These are phyloP conservation scores for Scheffersomyces stipitis DNA, from an alignment of 805 yeast species.

Conservation along the genomic window DNA sequence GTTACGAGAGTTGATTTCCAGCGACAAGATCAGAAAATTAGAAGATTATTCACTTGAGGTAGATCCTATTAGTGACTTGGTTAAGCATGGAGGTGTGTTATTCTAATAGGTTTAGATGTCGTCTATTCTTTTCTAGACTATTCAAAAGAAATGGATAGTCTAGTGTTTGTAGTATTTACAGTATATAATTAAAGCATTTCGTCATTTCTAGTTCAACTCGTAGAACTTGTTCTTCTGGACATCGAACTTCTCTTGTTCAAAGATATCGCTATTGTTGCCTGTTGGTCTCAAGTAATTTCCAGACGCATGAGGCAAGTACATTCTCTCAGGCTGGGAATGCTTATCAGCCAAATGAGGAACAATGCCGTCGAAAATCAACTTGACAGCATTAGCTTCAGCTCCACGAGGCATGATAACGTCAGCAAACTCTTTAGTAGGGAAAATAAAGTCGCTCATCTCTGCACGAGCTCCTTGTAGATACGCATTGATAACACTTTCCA, in stretches of 20 bases:
- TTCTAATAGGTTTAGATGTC: no score
- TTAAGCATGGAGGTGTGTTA: constrained; percentile 15
- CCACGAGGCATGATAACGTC: constrained; percentile 77
- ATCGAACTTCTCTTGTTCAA: constrained; percentile 35
- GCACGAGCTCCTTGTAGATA: constrained; percentile 60
- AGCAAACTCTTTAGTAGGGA: constrained; percentile 69
- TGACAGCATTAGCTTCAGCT: constrained; percentile 56
- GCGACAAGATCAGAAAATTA: constrained; percentile 45
- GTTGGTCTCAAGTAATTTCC: constrained; percentile 30
- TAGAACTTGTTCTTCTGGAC: constrained; percentile 45
- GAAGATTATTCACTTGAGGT: constrained; percentile 46
- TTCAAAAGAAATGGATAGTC: no score
- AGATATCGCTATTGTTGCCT: constrained; percentile 14
- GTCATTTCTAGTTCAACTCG: constrained; percentile 29
- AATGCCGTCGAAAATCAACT: constrained; percentile 65
- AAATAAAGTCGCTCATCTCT: constrained; percentile 66
- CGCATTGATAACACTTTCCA: constrained; percentile 39
- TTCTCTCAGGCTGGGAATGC: constrained; percentile 8
- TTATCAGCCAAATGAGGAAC: constrained; percentile 31
- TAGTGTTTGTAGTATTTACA: not conserved
- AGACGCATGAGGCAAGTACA: constrained; percentile 10
- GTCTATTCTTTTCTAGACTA: no score
- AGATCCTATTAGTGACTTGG: constrained; percentile 53
- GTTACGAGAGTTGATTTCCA: constrained; percentile 55
- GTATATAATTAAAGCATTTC: not conserved